These are phyloP conservation scores for Larix sibirica DNA, from an alignment of 83 land plant genomes.

Conservation along the genomic window DNA sequence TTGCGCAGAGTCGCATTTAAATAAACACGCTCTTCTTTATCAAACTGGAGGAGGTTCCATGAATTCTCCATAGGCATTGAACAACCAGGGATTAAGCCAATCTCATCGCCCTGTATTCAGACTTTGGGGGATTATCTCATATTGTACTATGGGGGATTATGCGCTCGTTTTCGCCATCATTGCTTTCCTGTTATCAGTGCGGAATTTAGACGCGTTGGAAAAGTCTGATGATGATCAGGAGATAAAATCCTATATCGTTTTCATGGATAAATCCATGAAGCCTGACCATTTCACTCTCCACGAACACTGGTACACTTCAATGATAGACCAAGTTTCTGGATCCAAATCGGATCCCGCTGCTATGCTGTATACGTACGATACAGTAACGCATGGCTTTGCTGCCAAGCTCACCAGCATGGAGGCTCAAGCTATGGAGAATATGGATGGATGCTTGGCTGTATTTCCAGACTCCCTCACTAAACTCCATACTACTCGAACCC, in stretches of 20 bases:
- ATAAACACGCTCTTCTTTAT: too few relatives aligned
- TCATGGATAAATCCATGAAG: constrained; percentile 49
- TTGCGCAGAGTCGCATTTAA: too few relatives aligned
- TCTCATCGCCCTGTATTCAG: too few relatives aligned
- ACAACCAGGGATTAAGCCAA: too few relatives aligned
- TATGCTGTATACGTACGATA: constrained; percentile 56
- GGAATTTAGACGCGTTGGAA: too few relatives aligned
- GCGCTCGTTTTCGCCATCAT: too few relatives aligned
- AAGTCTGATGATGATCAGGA: not conserved
- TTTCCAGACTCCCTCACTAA: constrained; percentile 64
- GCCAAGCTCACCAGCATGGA: constrained; percentile 32
- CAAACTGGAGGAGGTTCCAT: too few relatives aligned
- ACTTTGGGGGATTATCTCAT: too few relatives aligned
- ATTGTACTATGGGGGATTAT: too few relatives aligned
- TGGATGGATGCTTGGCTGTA: constrained; percentile 73
- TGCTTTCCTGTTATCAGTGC: too few relatives aligned
- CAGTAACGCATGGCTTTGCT: constrained; percentile 70
- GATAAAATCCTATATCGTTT: constrained; percentile 48
- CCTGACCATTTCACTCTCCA: constrained; percentile 63
- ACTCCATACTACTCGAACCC: constrained; percentile 64
- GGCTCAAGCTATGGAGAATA: constrained; percentile 35
- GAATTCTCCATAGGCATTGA: too few relatives aligned
- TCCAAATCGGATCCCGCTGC: constrained; percentile 28
- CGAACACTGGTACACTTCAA: constrained; percentile 59
- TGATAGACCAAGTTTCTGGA: constrained; percentile 28